These are phyloP conservation scores for Arctostaphylos glauca DNA, from an alignment of 148 eudicot species.

Conservation along the genomic window DNA sequence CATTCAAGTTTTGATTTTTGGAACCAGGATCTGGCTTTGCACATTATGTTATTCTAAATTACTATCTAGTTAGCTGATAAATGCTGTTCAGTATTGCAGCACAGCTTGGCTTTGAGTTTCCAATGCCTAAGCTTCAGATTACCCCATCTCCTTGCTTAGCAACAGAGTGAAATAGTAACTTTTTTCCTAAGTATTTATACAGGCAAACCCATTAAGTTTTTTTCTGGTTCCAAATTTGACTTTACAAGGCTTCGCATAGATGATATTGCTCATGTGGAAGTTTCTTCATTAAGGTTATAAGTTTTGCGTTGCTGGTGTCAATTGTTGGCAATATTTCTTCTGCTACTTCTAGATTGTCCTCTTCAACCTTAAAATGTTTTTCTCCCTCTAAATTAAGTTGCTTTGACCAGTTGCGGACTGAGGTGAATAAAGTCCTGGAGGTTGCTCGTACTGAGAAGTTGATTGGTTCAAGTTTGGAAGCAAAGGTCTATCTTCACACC, in stretches of 20 bases:
- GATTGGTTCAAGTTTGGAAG: conserved; percentile 93
- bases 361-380: background rate
- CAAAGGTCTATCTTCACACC: conserved; percentile 81
- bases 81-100: background rate
- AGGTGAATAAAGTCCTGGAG: conserved; percentile 92
- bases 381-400: background rate
- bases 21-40: background rate
- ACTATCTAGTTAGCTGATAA: background rate
- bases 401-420: conserved; percentile 75
- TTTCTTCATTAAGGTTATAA: background rate
- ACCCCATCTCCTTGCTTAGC: background rate
- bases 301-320: background rate
- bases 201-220: background rate
- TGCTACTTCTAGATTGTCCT: background rate
- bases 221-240: background rate
- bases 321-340: background rate
- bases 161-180: background rate
- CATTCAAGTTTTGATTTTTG: background rate
- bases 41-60: background rate
- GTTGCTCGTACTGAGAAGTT: conserved; percentile 78
- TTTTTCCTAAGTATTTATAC: background rate
- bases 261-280: background rate
- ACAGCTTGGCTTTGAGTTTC: background rate
- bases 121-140: background rate
- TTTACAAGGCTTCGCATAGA: background rate